Conservation (phyloP, 2,329 filamentous ascomycete genomes). For the Gremmenia infestans region DNA sequence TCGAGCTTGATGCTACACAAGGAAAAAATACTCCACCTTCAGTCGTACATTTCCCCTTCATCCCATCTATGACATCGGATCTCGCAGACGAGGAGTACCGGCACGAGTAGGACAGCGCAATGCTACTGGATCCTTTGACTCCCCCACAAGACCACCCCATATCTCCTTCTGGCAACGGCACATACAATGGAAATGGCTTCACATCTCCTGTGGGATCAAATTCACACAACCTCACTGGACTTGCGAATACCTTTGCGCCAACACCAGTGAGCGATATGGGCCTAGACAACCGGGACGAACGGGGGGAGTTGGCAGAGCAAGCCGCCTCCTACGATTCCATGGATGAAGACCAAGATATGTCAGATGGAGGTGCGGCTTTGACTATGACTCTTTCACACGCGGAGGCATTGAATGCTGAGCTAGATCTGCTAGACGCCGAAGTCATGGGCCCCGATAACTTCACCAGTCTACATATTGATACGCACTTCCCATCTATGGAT, state of each 20-base stretch:
- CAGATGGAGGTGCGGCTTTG: constrained; percentile 24
- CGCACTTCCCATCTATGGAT: neutral
- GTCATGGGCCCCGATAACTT: constrained; percentile 16
- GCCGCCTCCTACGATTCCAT: constrained; percentile 5
- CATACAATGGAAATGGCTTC: constrained; percentile 12
- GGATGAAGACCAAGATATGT: constrained; percentile 30
- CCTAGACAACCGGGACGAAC: constrained; percentile 9
- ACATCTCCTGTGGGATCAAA: neutral
- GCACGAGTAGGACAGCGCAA: constrained; percentile 19
- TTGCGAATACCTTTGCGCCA: constrained; percentile 1
- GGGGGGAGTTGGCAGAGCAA: constrained; percentile 11
- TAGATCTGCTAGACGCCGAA: constrained; percentile 25
- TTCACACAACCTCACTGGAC: neutral
- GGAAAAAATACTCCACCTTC: constrained; percentile 5
- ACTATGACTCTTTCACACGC: constrained; percentile 20
- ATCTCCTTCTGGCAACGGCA: constrained; percentile 13
- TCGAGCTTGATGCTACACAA: constrained; percentile 15
- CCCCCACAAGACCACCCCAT: constrained; percentile 21
- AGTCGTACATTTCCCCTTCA: constrained; percentile 11
- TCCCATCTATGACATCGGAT: constrained; percentile 18
- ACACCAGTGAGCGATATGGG: constrained; percentile 16
- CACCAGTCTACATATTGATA: neutral
- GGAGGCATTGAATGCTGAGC: constrained; percentile 18
- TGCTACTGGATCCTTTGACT: constrained; percentile 24
- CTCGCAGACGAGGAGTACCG: constrained; percentile 8